phyloP scores from a whole-genome alignment of 345 rosid species.

The Lumnitzera littorea region DNA sequence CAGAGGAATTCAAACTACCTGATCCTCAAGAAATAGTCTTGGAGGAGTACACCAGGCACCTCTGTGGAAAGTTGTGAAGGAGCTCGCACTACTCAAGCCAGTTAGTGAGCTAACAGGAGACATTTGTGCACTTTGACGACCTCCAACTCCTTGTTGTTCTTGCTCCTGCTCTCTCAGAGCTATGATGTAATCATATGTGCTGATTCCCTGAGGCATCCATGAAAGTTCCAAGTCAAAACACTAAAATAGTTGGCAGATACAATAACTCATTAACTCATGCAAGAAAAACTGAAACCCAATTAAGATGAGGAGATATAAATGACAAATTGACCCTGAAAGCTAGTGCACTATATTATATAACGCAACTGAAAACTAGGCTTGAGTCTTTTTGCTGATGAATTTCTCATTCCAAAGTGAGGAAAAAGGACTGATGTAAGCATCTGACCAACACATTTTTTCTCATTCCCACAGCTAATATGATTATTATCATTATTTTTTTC shows the following conservation, averaged over 20 bases:
- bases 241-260: background rate
- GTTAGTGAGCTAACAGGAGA: conserved; percentile 92
- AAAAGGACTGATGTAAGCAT: too few species aligned
- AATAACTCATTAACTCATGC: too few species aligned
- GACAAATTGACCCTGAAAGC: too few species aligned
- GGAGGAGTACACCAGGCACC: conserved; percentile 99
- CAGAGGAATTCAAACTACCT: conserved; percentile 33
- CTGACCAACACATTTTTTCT: too few species aligned
- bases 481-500: too few species aligned
- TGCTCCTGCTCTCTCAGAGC: conserved; percentile 97
- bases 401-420: too few species aligned
- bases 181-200: conserved; percentile 95
- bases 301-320: background rate
- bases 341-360: too few species aligned
- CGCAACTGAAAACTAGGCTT: background rate
- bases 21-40: conserved; percentile 88
- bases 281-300: background rate
- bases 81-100: conserved; percentile 95
- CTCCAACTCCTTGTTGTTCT: conserved; percentile 81
- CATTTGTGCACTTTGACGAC: conserved; percentile 95
- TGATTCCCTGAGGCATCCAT: conserved; percentile 60
- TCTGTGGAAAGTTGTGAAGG: conserved; percentile 83
- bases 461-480: too few species aligned
- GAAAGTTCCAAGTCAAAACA: conserved; percentile 1
- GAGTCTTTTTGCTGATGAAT: too few species aligned